These are phyloP conservation scores for Gossypium schwendimanii DNA, from an alignment of 441 rosid species.

Conservation along the genomic window DNA sequence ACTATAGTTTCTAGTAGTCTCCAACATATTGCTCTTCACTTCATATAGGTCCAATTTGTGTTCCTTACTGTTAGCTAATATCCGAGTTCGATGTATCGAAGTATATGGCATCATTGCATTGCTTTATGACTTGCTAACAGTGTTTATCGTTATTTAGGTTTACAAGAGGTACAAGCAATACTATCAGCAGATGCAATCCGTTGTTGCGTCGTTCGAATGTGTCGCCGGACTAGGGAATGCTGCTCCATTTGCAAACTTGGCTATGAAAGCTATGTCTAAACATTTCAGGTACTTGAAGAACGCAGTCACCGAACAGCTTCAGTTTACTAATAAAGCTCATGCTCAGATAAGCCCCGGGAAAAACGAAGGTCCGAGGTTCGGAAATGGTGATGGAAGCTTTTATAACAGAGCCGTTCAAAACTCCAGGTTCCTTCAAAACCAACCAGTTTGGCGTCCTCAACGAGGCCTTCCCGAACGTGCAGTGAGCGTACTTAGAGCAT, in stretches of 20 bases:
- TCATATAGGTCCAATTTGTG: background rate
- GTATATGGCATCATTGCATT: no score
- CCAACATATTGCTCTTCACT: background rate
- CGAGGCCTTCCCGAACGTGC: slow-evolving; percentile 87
- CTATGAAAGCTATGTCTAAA: slow-evolving; percentile 65
- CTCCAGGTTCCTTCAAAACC: slow-evolving; percentile 47
- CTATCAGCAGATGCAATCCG: slow-evolving; percentile 71
- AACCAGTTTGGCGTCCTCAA: slow-evolving; percentile 82
- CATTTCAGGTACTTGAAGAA: slow-evolving; percentile 66
- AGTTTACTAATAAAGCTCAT: slow-evolving; percentile 33
- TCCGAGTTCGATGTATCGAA: background rate
- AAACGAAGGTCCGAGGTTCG: slow-evolving; percentile 39
- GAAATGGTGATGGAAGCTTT: slow-evolving; percentile 32
- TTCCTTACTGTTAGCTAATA: background rate
- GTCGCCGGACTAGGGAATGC: slow-evolving; percentile 76
- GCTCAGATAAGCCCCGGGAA: slow-evolving; percentile 29
- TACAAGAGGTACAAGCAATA: slow-evolving; percentile 71
- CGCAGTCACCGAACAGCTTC: slow-evolving; percentile 69
- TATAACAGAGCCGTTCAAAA: slow-evolving; percentile 35
- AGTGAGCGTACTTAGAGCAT: slow-evolving; percentile 70
- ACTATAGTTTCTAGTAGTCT: background rate
- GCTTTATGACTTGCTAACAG: background rate
- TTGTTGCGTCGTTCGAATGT: slow-evolving; percentile 64
- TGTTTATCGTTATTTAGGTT: slow-evolving; percentile 33
- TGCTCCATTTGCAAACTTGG: slow-evolving; percentile 62